phyloP scores from a whole-genome alignment of 768 basidiomycete genomes.

The Agrocybe praecox region DNA sequence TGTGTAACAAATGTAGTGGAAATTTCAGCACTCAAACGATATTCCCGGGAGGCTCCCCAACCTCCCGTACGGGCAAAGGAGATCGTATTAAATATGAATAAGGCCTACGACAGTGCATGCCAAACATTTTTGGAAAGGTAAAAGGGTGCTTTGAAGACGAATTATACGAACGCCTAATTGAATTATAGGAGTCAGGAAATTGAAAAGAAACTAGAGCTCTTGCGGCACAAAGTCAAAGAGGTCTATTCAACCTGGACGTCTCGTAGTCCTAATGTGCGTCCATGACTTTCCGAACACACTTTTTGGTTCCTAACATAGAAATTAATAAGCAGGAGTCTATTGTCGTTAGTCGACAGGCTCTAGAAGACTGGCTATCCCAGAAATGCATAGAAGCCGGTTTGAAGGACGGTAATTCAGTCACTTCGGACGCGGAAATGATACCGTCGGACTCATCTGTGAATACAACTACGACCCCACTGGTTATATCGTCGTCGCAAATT shows the following conservation, averaged over 20 bases:
- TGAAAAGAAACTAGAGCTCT: conserved; percentile 46
- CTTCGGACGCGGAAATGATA: neutral
- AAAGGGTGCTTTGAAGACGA: conserved; percentile 14
- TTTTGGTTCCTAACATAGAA: neutral
- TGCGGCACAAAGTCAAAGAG: conserved; percentile 54
- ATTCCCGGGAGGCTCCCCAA: neutral
- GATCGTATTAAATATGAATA: conserved; percentile 58
- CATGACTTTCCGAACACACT: neutral
- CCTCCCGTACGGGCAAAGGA: conserved; percentile 61
- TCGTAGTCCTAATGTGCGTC: conserved; percentile 47
- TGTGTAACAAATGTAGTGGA: neutral
- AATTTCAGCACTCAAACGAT: neutral
- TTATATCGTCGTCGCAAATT: conserved; percentile 46
- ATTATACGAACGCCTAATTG: neutral
- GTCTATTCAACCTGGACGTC: conserved; percentile 70
- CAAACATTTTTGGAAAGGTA: conserved; percentile 50
- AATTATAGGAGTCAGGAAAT: conserved; percentile 43
- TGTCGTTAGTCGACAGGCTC: conserved; percentile 59
- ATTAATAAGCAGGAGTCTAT: conserved; percentile 52
- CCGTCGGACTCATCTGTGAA: neutral
- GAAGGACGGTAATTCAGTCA: neutral
- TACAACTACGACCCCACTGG: neutral
- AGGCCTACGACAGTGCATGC: conserved; percentile 54
- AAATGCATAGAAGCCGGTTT: conserved; percentile 32
- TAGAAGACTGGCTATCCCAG: conserved; percentile 63